Evolutionary conservation across 306 rosid genomes (phyloP).

Genomic region (Elaeagnus macrophylla): DNA sequence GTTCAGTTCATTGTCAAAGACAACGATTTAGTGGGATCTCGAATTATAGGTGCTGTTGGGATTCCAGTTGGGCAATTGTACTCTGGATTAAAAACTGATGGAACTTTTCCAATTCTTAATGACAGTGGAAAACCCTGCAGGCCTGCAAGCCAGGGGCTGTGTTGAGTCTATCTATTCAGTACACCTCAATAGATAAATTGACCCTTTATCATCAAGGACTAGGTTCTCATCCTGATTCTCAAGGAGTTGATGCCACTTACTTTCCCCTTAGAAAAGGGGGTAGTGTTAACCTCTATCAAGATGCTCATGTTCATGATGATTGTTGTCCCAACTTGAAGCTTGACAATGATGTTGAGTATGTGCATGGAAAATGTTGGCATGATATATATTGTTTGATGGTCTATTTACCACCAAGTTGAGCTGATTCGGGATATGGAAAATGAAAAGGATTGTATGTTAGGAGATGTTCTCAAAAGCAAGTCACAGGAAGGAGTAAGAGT

Average conservation of each 20-base stretch:
- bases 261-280: slow-evolving; percentile 80
- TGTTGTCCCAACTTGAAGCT: slow-evolving; percentile 47
- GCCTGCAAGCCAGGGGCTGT: slow-evolving; percentile 46
- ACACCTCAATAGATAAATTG: slow-evolving; percentile 38
- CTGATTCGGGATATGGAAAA: slow-evolving; percentile 41
- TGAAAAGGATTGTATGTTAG: slow-evolving; percentile 32
- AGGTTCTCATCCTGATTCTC: slow-evolving; percentile 25
- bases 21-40: slow-evolving; percentile 62
- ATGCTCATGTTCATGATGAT: slow-evolving; percentile 59
- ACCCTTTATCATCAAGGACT: slow-evolving; percentile 31
- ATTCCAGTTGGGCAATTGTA: slow-evolving; percentile 50
- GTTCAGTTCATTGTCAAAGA: slow-evolving; percentile 73
- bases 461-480: slow-evolving; percentile 71
- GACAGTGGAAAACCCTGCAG: slow-evolving; percentile 53
- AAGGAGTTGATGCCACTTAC: slow-evolving; percentile 55
- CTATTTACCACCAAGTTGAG: slow-evolving; percentile 62
- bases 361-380: slow-evolving; percentile 58
- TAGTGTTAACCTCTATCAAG: slow-evolving; percentile 72
- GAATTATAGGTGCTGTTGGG: slow-evolving; percentile 61
- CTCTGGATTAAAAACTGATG: slow-evolving; percentile 43
- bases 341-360: slow-evolving; percentile 31
- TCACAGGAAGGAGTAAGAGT: slow-evolving; percentile 89
- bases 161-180: slow-evolving; percentile 60
- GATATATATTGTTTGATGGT: slow-evolving; percentile 89
- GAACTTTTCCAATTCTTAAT: slow-evolving; percentile 48